Percentiles rank a stretch among this genome's conserved stretches.
These are phyloP conservation scores for Wickerhamiella qilinensis DNA, from an alignment of 805 yeast genomes.

Conservation along the genomic window DNA sequence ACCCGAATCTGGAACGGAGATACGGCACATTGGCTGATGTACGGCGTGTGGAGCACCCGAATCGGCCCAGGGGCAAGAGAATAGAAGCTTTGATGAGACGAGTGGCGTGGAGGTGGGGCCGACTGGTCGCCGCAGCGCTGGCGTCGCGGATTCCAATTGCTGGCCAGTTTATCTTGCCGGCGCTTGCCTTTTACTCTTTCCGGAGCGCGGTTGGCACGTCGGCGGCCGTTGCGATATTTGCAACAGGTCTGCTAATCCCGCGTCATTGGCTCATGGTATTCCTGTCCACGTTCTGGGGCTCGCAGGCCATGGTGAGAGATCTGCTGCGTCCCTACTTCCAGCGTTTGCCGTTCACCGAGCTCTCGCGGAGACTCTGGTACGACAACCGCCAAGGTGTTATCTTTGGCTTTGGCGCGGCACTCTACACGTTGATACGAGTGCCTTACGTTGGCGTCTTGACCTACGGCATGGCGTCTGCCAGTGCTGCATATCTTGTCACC, in stretches of 20 bases:
- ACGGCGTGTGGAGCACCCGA: not conserved
- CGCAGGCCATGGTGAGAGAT: slow-evolving; percentile 29
- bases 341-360: slow-evolving; percentile 27
- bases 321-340: slow-evolving; percentile 36
- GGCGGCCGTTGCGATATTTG: slow-evolving; percentile 27
- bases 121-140: slow-evolving; percentile 23
- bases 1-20: slow-evolving; percentile 22
- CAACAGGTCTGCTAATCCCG: slow-evolving; percentile 24
- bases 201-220: slow-evolving; percentile 31
- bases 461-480: slow-evolving; percentile 37
- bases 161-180: slow-evolving; percentile 29
- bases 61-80: not conserved
- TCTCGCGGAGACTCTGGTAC: slow-evolving; percentile 34
- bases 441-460: slow-evolving; percentile 33
- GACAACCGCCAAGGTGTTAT: slow-evolving; percentile 38
- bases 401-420: slow-evolving; percentile 38
- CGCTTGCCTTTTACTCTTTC: slow-evolving; percentile 29
- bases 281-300: slow-evolving; percentile 32
- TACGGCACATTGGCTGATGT: slow-evolving; percentile 10
- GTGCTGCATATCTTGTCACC: slow-evolving; percentile 37
- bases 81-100: not conserved
- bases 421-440: slow-evolving; percentile 27
- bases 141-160: too few relatives aligned
- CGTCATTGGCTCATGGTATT: slow-evolving; percentile 23
- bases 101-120: not conserved